These are phyloP conservation scores for Pugionium cornutum DNA, from an alignment of 345 rosid genomes.

Conservation along the genomic window DNA sequence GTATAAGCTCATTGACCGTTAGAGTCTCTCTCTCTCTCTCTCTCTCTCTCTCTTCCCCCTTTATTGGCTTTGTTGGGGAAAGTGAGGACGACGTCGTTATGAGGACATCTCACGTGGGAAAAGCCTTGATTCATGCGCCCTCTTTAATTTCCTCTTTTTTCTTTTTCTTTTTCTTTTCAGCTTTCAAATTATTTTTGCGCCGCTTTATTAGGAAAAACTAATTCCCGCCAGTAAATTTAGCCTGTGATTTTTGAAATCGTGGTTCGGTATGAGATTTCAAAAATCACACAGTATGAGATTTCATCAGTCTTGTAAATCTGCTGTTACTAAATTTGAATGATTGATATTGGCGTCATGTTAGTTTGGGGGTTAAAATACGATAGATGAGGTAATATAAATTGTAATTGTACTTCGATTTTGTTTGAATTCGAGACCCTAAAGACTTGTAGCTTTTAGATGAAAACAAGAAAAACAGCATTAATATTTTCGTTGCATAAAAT, in stretches of 20 bases:
- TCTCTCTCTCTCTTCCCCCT: too few relatives aligned
- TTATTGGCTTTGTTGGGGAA: constrained; percentile 22
- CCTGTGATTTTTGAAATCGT: not conserved
- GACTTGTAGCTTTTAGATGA: not conserved
- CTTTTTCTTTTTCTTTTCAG: not conserved
- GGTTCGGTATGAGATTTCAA: not conserved
- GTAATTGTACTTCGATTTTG: constrained; percentile 21
- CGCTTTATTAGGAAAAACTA: not conserved
- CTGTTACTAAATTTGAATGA: not conserved
- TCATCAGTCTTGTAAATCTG: not conserved
- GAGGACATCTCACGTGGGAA: constrained; percentile 32
- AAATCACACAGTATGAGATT: not conserved
- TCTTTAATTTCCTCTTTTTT: constrained; percentile 2
- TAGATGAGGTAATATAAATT: constrained; percentile 1
- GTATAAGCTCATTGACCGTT: constrained; percentile 21
- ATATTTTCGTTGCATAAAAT: constrained; percentile 1
- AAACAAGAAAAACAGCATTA: not conserved
- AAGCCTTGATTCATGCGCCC: constrained; percentile 32
- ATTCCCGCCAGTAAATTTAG: constrained; percentile 28
- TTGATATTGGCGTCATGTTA: not conserved
- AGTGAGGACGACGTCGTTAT: constrained; percentile 32
- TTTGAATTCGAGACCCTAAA: not conserved
- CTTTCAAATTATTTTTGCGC: constrained; percentile 25
- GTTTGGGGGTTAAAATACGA: not conserved
- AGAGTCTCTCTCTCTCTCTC: not conserved